Conservation (phyloP, 495 filamentous ascomycete species). For the Neurospora africana region DNA sequence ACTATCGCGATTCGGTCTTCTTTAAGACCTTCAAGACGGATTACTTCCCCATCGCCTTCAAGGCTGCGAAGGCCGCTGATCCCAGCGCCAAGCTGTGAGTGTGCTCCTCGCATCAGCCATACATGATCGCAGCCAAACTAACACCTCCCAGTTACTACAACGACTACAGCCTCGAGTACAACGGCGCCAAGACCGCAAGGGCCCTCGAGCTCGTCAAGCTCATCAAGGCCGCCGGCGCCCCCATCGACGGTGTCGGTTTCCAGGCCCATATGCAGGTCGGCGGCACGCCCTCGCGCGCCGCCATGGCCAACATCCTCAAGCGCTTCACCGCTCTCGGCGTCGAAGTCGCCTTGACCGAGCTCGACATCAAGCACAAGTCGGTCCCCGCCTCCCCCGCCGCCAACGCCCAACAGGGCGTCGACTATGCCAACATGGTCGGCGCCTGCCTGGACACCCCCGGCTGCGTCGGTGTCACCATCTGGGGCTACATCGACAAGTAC, state of each 20-base stretch:
- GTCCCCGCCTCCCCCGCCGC: conserved; percentile 26
- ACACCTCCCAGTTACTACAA: conserved; percentile 48
- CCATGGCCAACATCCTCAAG: conserved; percentile 28
- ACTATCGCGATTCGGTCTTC: conserved; percentile 30
- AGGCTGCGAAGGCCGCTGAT: conserved; percentile 29
- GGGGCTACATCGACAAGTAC: conserved; percentile 54
- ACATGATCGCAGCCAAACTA: conserved; percentile 33
- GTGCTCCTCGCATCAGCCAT: not conserved
- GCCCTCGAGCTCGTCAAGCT: conserved; percentile 38
- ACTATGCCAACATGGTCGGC: conserved; percentile 43
- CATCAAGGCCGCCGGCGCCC: conserved; percentile 36
- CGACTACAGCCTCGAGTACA: conserved; percentile 54
- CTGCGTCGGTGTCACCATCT: conserved; percentile 56
- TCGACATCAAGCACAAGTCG: conserved; percentile 44
- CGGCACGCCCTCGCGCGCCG: conserved; percentile 29
- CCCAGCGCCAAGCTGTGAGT: conserved; percentile 24
- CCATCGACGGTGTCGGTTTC: conserved; percentile 51
- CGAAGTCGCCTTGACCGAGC: conserved; percentile 53
- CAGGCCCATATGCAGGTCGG: conserved; percentile 51
- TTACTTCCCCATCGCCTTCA: conserved; percentile 39
- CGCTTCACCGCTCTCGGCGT: conserved; percentile 38
- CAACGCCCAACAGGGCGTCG: conserved; percentile 41
- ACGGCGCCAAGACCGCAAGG: conserved; percentile 37
- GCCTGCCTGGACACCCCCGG: conserved; percentile 43
- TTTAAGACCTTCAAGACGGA: conserved; percentile 32